These are phyloP conservation scores for Crucihimalaya himalaica DNA, from an alignment of 345 rosid genomes.

Conservation along the genomic window DNA sequence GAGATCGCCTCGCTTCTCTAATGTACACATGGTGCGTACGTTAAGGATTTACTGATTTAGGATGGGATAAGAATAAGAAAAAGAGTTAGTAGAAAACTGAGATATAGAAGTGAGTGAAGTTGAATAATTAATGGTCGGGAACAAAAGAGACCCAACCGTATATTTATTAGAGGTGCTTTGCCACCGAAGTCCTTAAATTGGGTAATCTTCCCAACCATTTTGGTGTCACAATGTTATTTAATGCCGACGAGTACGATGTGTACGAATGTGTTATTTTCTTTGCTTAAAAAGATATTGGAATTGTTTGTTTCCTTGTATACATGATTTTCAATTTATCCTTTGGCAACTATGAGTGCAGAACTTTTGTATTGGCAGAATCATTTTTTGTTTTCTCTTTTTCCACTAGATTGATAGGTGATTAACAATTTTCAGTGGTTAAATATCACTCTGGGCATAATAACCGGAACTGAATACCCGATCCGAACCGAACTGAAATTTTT, in stretches of 20 bases:
- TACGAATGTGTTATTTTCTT: constrained; percentile 2
- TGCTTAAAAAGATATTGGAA: neutral
- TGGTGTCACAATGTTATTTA: constrained; percentile 17
- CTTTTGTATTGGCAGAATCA: neutral
- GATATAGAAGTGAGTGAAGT: constrained; percentile 9
- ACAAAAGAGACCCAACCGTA: constrained; percentile 2
- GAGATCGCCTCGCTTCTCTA: constrained; percentile 59
- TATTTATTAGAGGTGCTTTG: constrained; percentile 19
- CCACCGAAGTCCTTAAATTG: constrained; percentile 21
- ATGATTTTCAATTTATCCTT: neutral
- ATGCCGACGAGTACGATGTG: constrained; percentile 3
- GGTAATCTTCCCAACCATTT: constrained; percentile 39
- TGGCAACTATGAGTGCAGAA: neutral
- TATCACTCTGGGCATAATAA: no score
- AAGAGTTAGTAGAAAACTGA: neutral
- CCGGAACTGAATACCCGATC: no score
- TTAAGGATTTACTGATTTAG: constrained; percentile 7
- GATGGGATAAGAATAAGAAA: neutral
- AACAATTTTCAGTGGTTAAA: neutral
- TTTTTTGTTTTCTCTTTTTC: neutral
- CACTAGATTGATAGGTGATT: neutral
- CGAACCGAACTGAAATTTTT: no score
- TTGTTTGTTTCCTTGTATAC: neutral
- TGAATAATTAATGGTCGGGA: neutral
- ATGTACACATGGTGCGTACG: constrained; percentile 53